Evolutionary conservation across 1,284 basidiomycete genomes (phyloP), one percentile per base, ranked within the genome.

Genomic region (Microbotryum silenes-acaulis): DNA sequence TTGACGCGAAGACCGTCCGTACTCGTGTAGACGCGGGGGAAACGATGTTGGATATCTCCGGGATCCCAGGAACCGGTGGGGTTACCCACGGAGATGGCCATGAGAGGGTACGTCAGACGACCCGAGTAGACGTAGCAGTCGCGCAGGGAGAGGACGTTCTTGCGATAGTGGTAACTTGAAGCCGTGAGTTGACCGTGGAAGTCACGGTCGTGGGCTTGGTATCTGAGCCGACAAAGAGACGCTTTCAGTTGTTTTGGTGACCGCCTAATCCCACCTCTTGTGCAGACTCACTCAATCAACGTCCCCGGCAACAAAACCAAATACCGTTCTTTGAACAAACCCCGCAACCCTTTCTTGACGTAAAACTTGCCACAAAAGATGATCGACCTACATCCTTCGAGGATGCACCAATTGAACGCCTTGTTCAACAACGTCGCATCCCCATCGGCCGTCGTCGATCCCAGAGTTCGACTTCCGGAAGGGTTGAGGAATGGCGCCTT

Each of bases 101-200:
- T 51, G 37, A 61, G 58, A 21, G 60, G 29, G 2, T 58, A 48
- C 27, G 68, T 66, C 47, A 65, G 57, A 21, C 56, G 57, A 6
- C 68, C 68, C 6, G 66, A 64, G 46, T 70, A 66, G 54, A 71
- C 56, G 52, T 70, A 71, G 55, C 60, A 62, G 53, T 67, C 68
- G 16, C 63, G 68, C 2, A 71, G 61, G 16, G 52, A 58, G 27
- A 64, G 33, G 20, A 60, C 37, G 47, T 45, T 20, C 25, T 63
- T 53, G 10, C 59, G 62, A 23, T 65, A 64, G 45, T 70, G 70
- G 51, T 71, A 70, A 3, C 62, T 58, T 3, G 61, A 46, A 7
- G 64, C 59, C 4, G 65, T 50, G 4, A 66, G 62, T 21, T 64
- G 59, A 7, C 68, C 66, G 14, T 62, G 48, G 27, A 65, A 33